Percentiles rank a stretch among this genome's conserved stretches.
Conservation (phyloP, 495 filamentous ascomycete genomes). For the Neurospora sp. region DNA sequence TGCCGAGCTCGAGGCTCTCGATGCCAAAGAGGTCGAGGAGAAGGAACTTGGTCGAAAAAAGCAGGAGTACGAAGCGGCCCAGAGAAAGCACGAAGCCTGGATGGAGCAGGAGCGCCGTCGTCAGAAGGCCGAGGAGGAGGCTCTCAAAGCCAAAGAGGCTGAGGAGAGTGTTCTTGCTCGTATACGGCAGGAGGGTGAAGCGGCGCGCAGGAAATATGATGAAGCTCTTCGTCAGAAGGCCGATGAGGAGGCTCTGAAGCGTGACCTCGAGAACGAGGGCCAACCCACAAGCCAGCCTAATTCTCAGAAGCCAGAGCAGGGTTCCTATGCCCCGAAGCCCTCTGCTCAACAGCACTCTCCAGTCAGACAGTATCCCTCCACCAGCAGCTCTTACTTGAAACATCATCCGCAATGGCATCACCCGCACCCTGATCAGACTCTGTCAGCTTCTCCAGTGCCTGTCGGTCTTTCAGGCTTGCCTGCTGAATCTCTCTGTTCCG, state of each 20-base stretch:
- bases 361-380: fast-evolving
- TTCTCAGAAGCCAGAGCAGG: not conserved
- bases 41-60: not conserved
- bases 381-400: not conserved
- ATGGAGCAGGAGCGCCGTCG: not conserved
- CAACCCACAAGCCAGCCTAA: not conserved
- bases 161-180: not conserved
- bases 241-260: not conserved
- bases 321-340: not conserved
- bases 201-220: not conserved
- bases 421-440: fast-evolving
- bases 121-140: not conserved
- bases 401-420: not conserved
- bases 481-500: not conserved
- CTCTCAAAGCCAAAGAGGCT: not conserved
- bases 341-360: not conserved
- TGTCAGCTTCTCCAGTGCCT: not conserved
- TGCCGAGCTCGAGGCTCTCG: not conserved
- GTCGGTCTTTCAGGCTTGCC: not conserved
- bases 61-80: not conserved
- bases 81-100: not conserved
- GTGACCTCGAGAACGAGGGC: not conserved
- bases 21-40: not conserved
- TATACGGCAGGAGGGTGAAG: not conserved
- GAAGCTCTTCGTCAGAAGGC: not conserved